Percentiles rank a stretch among this genome's conserved stretches.
These are phyloP conservation scores for Cairneyella variabilis DNA, from an alignment of 495 filamentous ascomycete genomes.

Conservation along the genomic window DNA sequence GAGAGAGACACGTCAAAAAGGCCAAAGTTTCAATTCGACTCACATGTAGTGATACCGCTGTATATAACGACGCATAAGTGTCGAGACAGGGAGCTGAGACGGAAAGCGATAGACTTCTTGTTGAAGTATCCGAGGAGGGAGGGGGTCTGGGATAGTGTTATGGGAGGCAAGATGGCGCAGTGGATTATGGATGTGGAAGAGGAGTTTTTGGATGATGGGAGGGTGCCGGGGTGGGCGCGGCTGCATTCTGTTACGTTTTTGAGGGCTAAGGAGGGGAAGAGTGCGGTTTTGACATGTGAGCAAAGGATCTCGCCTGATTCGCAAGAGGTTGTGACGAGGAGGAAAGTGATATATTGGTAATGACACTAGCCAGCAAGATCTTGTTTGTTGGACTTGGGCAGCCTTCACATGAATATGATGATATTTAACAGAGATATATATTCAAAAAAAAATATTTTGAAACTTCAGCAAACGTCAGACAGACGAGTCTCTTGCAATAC, in stretches of 20 bases:
- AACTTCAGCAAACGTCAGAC: too few relatives aligned
- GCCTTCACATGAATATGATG: too few relatives aligned
- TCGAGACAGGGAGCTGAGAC: constrained; percentile 36
- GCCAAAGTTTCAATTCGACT: constrained; percentile 15
- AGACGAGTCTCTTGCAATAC: too few relatives aligned
- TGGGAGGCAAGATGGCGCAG: constrained; percentile 31
- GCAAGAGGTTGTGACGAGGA: not conserved
- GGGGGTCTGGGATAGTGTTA: constrained; percentile 41
- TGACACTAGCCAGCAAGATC: not conserved
- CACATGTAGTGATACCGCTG: constrained; percentile 33
- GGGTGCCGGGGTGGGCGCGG: constrained; percentile 11
- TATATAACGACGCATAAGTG: constrained; percentile 37
- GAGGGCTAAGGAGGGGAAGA: not conserved
- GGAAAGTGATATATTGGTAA: not conserved
- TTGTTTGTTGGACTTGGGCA: too few relatives aligned
- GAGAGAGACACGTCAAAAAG: not conserved
- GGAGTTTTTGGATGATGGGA: constrained; percentile 11
- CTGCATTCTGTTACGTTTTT: not conserved
- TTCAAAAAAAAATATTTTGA: too few relatives aligned
- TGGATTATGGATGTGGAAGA: constrained; percentile 40
- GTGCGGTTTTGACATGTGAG: not conserved
- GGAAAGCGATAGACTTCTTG: constrained; percentile 35
- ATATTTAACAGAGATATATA: too few relatives aligned
- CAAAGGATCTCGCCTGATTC: not conserved
- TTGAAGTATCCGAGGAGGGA: constrained; percentile 34